Evolutionary conservation across 768 basidiomycete species (phyloP).

Genomic region (Boletus sp.): DNA sequence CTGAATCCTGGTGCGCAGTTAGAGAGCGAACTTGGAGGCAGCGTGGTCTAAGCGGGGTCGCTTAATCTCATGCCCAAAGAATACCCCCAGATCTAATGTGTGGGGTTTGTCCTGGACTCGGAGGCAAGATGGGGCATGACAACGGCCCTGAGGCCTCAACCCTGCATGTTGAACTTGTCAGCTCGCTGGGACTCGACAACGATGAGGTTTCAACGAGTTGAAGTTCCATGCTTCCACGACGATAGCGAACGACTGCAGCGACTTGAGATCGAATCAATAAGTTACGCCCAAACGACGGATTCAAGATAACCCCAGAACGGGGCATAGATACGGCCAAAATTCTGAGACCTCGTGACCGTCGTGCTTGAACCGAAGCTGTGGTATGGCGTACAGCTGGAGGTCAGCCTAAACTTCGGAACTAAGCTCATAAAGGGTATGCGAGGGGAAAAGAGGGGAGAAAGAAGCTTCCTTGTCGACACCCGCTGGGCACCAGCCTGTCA

Average conservation of each 20-base stretch:
- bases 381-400: not conserved
- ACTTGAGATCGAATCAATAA: not conserved
- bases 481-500: not conserved
- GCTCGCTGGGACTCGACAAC: not conserved
- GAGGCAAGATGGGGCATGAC: not conserved
- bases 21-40: slow-evolving; percentile 8
- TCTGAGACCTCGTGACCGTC: slow-evolving; percentile 2
- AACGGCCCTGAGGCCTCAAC: slow-evolving; percentile 1
- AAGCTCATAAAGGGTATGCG: not conserved
- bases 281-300: not conserved
- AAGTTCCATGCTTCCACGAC: not conserved
- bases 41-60: slow-evolving; percentile 7
- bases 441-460: not conserved
- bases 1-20: slow-evolving; percentile 6
- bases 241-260: not conserved
- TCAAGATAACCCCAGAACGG: slow-evolving; percentile 4
- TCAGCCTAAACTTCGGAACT: not conserved
- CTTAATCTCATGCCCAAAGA: not conserved
- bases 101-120: slow-evolving; percentile 3
- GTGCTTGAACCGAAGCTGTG: not conserved
- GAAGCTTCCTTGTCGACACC: not conserved
- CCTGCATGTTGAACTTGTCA: not conserved
- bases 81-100: not conserved
- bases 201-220: not conserved
- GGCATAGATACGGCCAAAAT: slow-evolving; percentile 9